These are phyloP conservation scores for Acacia crassicarpa DNA, from an alignment of 306 rosid genomes.

Conservation along the genomic window DNA sequence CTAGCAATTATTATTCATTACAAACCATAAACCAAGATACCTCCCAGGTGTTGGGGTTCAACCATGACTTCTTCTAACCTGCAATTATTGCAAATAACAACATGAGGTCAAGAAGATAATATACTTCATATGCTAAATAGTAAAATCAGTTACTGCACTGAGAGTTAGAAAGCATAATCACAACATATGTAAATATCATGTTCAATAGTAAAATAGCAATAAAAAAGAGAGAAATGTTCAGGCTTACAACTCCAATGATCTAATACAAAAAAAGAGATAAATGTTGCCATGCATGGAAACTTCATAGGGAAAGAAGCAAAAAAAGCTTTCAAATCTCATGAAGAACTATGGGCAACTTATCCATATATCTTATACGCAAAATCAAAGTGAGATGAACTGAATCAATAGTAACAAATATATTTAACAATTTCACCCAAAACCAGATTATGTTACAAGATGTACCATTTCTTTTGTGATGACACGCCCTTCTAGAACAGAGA, in stretches of 20 bases:
- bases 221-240: conserved; percentile 79
- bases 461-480: conserved; percentile 89
- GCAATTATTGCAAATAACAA: conserved; percentile 18
- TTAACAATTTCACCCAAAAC: not conserved
- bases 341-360: conserved; percentile 41
- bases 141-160: not conserved
- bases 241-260: conserved; percentile 88
- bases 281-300: conserved; percentile 80
- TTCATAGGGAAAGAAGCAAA: conserved; percentile 83
- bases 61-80: conserved; percentile 91
- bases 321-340: conserved; percentile 53
- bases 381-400: too few relatives aligned
- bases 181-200: conserved; percentile 8
- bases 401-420: not conserved
- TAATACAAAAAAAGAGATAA: not conserved
- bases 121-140: not conserved
- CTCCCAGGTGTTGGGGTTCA: conserved; percentile 91
- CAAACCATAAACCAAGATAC: conserved; percentile 60
- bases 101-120: conserved; percentile 28
- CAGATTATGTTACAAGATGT: not conserved
- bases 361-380: conserved; percentile 1
- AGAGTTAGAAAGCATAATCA: not conserved
- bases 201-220: conserved; percentile 36
- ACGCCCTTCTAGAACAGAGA: conserved; percentile 83
- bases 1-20: too few relatives aligned